phyloP scores from a whole-genome alignment of 805 yeast species.

The Lipomyces starkeyi region DNA sequence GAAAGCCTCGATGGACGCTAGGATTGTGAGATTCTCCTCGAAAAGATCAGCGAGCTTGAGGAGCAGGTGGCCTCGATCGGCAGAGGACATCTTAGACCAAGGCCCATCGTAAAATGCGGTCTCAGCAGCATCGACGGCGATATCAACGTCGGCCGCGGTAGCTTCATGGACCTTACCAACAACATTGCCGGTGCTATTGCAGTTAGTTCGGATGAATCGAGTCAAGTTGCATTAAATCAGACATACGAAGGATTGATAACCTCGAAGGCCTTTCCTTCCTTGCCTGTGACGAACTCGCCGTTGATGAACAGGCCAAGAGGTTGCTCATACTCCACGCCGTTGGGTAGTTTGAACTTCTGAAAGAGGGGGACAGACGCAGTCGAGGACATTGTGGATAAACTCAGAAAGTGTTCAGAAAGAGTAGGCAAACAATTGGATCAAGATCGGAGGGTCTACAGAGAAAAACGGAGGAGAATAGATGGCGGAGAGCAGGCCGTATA shows the following conservation, averaged over 20 bases:
- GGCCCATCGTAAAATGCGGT: conserved; percentile 66
- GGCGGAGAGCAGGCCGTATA: background rate
- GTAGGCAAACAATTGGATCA: background rate
- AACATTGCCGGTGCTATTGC: conserved; percentile 56
- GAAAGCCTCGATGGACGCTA: conserved; percentile 81
- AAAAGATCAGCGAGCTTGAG: conserved; percentile 76
- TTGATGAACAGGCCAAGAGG: conserved; percentile 84
- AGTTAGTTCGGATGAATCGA: background rate
- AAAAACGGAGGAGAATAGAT: background rate
- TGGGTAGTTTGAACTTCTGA: conserved; percentile 64
- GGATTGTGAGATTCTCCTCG: conserved; percentile 70
- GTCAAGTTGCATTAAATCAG: background rate
- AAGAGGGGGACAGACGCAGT: conserved; percentile 36
- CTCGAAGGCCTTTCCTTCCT: conserved; percentile 62
- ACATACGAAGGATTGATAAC: conserved; percentile 50
- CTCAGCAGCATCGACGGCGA: conserved; percentile 85
- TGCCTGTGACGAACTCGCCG: conserved; percentile 71
- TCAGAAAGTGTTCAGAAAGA: background rate
- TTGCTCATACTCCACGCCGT: conserved; percentile 74
- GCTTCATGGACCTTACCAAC: conserved; percentile 77
- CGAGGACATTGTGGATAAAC: conserved; percentile 22
- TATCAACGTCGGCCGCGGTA: conserved; percentile 75
- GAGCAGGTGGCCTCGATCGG: conserved; percentile 65
- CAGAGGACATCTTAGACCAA: conserved; percentile 77
- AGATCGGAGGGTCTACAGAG: background rate